Conservation (phyloP, 352 stramenopile species). For the Plasmopara muralis region DNA sequence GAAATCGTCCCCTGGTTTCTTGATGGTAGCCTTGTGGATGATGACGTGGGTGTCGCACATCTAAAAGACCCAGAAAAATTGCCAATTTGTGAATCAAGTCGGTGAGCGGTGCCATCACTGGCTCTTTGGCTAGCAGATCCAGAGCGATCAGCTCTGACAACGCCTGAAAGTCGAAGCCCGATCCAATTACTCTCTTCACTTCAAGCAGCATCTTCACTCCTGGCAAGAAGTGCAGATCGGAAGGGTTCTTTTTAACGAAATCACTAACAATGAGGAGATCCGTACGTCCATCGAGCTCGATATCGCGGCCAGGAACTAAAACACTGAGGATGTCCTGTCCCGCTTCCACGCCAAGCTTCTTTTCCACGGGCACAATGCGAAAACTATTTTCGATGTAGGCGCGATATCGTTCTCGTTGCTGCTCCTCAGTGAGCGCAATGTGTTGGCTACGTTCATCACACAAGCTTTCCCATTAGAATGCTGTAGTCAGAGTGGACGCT, state of each 20-base stretch:
- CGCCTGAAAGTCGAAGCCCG: slow-evolving; percentile 22
- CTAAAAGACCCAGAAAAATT: slow-evolving; percentile 31
- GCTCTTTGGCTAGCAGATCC: slow-evolving; percentile 25
- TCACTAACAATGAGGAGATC: no score
- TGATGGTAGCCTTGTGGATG: no score
- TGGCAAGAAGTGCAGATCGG: slow-evolving; percentile 19
- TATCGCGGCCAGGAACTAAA: no score
- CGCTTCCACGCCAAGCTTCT: no score
- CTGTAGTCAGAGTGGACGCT: background rate
- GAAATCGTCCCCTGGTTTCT: no score
- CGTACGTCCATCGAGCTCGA: no score
- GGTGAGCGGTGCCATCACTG: slow-evolving; percentile 44
- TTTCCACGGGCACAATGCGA: background rate
- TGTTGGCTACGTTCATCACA: background rate
- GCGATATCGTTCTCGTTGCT: slow-evolving; percentile 25
- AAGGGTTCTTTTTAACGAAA: no score
- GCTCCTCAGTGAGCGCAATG: slow-evolving; percentile 16
- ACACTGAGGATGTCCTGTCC: no score
- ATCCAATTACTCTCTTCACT: slow-evolving; percentile 31
- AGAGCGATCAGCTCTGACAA: slow-evolving; percentile 37
- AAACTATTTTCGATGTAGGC: slow-evolving; percentile 31
- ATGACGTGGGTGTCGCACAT: no score
- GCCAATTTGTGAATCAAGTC: slow-evolving; percentile 31
- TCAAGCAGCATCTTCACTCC: slow-evolving; percentile 40
- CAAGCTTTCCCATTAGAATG: background rate